Conservation (phyloP, 345 rosid species). For the Physaria fendleri region DNA sequence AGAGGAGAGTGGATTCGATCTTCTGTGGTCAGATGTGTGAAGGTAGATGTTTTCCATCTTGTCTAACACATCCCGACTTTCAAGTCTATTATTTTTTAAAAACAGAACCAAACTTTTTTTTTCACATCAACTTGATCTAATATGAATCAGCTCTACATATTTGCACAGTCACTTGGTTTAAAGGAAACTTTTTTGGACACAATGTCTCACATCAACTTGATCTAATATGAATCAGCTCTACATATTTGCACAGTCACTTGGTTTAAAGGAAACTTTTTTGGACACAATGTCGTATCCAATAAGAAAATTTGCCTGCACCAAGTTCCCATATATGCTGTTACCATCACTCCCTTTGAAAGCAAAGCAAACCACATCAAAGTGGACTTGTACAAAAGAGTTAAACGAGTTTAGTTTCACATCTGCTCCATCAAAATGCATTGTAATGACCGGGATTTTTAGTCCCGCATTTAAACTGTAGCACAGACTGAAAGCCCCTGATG, state of each 20-base stretch:
- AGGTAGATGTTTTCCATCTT: no score
- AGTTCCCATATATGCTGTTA: constrained; percentile 40
- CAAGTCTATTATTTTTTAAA: no score
- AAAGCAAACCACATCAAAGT: constrained; percentile 35
- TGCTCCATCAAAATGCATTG: constrained; percentile 40
- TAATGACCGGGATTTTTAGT: constrained; percentile 24
- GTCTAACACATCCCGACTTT: no score
- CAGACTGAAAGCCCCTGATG: constrained; percentile 3
- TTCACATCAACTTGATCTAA: no score
- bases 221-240: no score
- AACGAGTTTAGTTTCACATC: constrained; percentile 30
- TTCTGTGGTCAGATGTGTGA: no score
- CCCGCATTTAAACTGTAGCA: constrained; percentile 31
- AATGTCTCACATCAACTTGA: no score
- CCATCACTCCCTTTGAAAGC: neutral
- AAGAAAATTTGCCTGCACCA: constrained; percentile 43
- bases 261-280: constrained; percentile 39
- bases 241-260: constrained; percentile 35
- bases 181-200: no score
- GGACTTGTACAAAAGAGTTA: constrained; percentile 32
- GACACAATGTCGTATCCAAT: constrained; percentile 42
- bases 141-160: no score
- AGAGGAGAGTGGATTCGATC: no score
- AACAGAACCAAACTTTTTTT: no score
- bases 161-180: no score